Conservation (phyloP, 345 rosid species). For the Citrus medica region DNA sequence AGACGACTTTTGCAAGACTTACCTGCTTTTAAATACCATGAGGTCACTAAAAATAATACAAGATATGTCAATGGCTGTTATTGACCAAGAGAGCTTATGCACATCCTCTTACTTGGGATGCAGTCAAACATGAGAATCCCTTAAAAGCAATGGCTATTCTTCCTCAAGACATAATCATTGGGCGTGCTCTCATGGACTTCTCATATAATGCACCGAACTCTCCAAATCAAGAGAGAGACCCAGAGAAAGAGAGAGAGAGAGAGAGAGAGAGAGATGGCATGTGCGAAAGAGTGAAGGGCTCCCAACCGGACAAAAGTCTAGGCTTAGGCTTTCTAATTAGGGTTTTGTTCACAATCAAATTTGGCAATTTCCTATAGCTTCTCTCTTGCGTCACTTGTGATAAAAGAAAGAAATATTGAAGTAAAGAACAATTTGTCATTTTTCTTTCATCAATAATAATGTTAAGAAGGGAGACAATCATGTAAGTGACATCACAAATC, state of each 20-base stretch:
- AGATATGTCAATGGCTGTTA: constrained; percentile 22
- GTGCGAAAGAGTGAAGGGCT: constrained; percentile 4
- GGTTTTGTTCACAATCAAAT: constrained; percentile 2
- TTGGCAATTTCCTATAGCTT: background rate
- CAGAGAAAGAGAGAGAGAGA: background rate
- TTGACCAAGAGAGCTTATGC: constrained; percentile 16
- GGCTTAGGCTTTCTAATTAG: constrained; percentile 6
- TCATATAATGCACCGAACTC: constrained; percentile 21
- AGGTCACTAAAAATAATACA: constrained; percentile 1
- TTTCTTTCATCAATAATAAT: background rate
- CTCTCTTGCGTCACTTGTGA: constrained; percentile 13
- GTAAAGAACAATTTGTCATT: background rate
- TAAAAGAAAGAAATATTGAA: constrained; percentile 1
- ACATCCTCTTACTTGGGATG: constrained; percentile 27
- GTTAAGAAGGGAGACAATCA: background rate
- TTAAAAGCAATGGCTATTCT: constrained; percentile 37
- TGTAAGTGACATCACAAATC: background rate
- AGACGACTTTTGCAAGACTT: background rate
- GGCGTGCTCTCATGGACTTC: constrained; percentile 46
- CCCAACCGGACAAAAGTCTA: background rate
- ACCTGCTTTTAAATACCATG: constrained; percentile 19
- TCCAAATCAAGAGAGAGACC: background rate
- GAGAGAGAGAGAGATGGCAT: constrained; percentile 6
- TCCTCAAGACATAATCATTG: constrained; percentile 45
- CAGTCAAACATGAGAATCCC: constrained; percentile 38